Evolutionary conservation across 768 basidiomycete genomes (phyloP), one percentile per base, ranked within the genome.

Genomic region (Boletus vinaceobasis): DNA sequence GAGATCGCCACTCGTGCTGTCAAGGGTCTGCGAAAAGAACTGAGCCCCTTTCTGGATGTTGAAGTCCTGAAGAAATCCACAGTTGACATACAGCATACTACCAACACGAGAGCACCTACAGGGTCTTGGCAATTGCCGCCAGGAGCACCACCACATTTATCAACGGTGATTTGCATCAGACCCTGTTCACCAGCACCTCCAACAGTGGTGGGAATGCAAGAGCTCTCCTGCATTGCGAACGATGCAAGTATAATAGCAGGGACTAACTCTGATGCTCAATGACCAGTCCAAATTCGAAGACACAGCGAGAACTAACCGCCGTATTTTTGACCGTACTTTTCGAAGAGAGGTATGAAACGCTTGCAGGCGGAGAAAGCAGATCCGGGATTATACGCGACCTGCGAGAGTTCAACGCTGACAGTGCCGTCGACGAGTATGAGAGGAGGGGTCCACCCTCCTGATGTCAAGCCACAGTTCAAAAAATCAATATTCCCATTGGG

Each of bases 221-320:
- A 75, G 32, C 82, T 84, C 68, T 96, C 94, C 68, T 95, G 92
- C 86, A 96, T 87, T 32, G 92, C 91, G 60, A 96, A 87, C 0
- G 91, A 79, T 2, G 92, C 93, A 36, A 95, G 70, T 59, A 95
- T 73, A 66, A 93, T 90, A 8, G 90, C 67, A 26, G 87, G 88
- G 31, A 93, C 79, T 77, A 43, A 31, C 29, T 47, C 5, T 21
- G 17, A n/a, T 37, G 11, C n/a, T 54, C 49, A 14, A 9, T 43
- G 23, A 29, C 33, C 29, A n/a, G 21, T 32, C 1, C 19, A 54
- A 43, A 40, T 21, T 31, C 23, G 14, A 27, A 19, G 26, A 43
- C n/a, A 31, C 29, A 57, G 23, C 17, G 10, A 46, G 29, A 23
- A 73, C 78, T 48, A 45, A 78, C 78, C 52, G 52, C 64, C 75